Base-by-base conservation (phyloP, 768 basidiomycete genomes). In the Boletellus ananiceps region DNA sequence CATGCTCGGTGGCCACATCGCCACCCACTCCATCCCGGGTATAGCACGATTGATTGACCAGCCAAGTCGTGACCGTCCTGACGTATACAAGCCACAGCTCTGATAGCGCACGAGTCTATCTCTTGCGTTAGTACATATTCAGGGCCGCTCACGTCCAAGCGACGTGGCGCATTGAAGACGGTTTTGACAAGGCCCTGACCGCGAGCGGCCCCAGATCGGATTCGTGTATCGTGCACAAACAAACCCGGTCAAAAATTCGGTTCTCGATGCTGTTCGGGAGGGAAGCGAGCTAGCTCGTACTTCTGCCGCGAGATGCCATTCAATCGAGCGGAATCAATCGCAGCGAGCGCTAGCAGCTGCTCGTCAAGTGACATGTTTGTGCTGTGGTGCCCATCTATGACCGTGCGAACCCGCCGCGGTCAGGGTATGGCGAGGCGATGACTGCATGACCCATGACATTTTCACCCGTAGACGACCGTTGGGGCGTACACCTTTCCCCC, bases 21-120 rank as follows among this genome's bases (percentile, higher is more conserved):
- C 29, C 29, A 29, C 11, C 8, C 23, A 2, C 23, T 25, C 23
- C 23, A 25, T 25, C 11, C 29, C 8, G 8, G 29, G 29, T 29
- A 29, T 29, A 29, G 29, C 29, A 29, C 29, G 8, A 39, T 23
- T 15, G n/a, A 15, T n/a, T 23, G 31, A 9, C 19, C 31, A 29
- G 29, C 18, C 36, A n/a, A 7, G n/a, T 45, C 9, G 18, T 15
- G 13, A 36, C 29, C 29, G 29, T 47, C 29, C n/a, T 29, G 2
- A 29, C 29, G n/a, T 33, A 44, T 9, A 12, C 27, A 29, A 23
- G 9, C 19, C 11, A 47, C 23, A 47, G 25, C 37, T 46, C 21
- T 29, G 38, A 46, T 46, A 38, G 25, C 18, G 45, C 37, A 46
- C 31, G 19, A 37, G 45, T 39, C 38, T 47, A 11, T 18, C 46